Percentiles rank a stretch among this genome's conserved stretches.
phyloP scores from a whole-genome alignment of 2,329 filamentous ascomycete species.

The Stagonosporopsis chrysanthemi region DNA sequence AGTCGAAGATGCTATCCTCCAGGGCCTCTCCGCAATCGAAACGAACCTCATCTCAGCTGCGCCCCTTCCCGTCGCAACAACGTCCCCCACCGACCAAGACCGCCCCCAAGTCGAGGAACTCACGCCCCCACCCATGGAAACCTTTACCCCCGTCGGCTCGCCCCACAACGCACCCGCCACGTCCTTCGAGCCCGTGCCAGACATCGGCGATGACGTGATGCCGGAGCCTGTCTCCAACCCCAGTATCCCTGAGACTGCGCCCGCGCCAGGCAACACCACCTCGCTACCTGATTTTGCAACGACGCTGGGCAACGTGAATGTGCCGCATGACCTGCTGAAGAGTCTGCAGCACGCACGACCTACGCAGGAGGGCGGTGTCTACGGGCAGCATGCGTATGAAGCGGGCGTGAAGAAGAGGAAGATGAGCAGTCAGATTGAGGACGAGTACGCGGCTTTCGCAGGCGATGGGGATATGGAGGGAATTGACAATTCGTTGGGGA shows the following conservation, averaged over 20 bases:
- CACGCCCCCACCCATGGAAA: constrained; percentile 76
- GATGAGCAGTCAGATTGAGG: constrained; percentile 44
- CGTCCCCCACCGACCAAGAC: constrained; percentile 55
- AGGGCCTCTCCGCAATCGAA: constrained; percentile 72
- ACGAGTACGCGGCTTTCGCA: constrained; percentile 50
- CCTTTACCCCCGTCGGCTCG: constrained; percentile 60
- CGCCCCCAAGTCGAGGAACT: constrained; percentile 85
- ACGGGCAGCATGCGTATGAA: constrained; percentile 34
- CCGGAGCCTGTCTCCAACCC: constrained; percentile 35
- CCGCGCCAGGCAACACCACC: constrained; percentile 29
- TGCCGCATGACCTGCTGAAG: constrained; percentile 41
- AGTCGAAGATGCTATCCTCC: constrained; percentile 91
- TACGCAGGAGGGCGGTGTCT: constrained; percentile 32
- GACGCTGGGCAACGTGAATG: constrained; percentile 29
- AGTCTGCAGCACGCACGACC: constrained; percentile 39
- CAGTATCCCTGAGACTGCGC: constrained; percentile 34
- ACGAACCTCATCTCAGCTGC: constrained; percentile 56
- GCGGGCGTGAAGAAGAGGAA: constrained; percentile 49
- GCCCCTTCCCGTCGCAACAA: constrained; percentile 36
- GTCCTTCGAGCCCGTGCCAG: constrained; percentile 26
- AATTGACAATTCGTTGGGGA: constrained; percentile 68
- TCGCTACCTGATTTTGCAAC: constrained; percentile 34
- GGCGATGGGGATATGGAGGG: constrained; percentile 62
- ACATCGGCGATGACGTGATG: constrained; percentile 41
- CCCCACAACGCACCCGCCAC: constrained; percentile 42